Base-by-base conservation (phyloP, 345 rosid genomes). In the Citrus sp. region DNA sequence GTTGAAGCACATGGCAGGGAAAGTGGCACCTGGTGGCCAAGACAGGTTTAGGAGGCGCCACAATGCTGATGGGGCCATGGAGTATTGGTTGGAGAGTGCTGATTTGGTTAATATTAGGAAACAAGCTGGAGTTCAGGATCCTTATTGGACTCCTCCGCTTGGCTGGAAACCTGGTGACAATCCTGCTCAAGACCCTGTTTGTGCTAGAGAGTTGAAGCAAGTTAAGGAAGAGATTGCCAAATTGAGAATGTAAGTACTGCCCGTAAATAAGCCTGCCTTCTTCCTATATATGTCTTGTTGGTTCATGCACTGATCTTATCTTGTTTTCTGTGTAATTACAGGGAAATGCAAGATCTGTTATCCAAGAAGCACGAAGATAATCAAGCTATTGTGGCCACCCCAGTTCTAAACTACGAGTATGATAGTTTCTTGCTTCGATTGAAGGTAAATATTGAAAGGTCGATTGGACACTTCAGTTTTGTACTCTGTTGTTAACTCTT, bases 1-100 rank as follows among this genome's bases (percentile, higher is more conserved):
- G 87, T 87, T 94, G 77, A 97, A 97, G 86, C 98, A 97, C 83
- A 97, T 97, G 99, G 88, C 97, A 0, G 98, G 97, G 73, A 93
- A 92, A 82, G 92, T 91, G 81, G 98, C 97, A 4, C 98, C 99
- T 8, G 98, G 97, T 1, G 96, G 94, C 18, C 84, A 82, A 79
- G 93, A 90, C 37, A 87, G 99, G 88, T 97, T 97, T 79, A 87
- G 88, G 85, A 87, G 99, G 86, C 78, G 91, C 75, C 99, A 97
- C 80, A 97, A 94, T 72, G 90, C 98, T 2, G 93, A 94, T 67
- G 99, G 98, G 0, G 98, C 96, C 28, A 93, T 97, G 98, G 98
- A 94, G 88, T 94, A 97, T 75, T 97, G 98, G 97, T 67, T 94
- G 79, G 98, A 97, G 88, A 87, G 87, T 40, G 90, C 98, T 73